These are phyloP conservation scores for Xylaria nigripes DNA, from an alignment of 495 filamentous ascomycete genomes.

Conservation along the genomic window DNA sequence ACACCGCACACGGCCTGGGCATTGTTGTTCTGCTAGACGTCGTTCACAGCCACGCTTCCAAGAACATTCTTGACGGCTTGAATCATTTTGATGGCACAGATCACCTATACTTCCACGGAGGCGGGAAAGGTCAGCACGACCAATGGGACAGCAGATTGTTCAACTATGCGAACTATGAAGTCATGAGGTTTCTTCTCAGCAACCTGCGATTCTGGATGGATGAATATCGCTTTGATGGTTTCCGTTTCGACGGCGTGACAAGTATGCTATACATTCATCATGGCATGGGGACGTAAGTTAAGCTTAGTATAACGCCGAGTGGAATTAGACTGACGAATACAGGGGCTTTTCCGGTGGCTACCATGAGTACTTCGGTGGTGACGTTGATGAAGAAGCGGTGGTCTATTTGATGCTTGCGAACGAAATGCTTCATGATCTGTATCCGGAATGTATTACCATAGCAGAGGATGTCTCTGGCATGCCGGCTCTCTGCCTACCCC, in stretches of 20 bases:
- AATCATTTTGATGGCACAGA: constrained; percentile 94
- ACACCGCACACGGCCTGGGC: constrained; percentile 87
- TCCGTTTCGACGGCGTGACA: constrained; percentile 95
- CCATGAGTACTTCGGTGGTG: constrained; percentile 91
- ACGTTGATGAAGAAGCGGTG: constrained; percentile 91
- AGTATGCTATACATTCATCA: constrained; percentile 97
- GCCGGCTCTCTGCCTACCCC: constrained; percentile 82
- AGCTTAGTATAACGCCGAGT: neutral
- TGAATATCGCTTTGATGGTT: constrained; percentile 92
- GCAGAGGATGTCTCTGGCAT: constrained; percentile 98
- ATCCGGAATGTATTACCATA: constrained; percentile 79
- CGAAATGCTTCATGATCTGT: constrained; percentile 85
- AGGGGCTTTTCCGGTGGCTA: constrained; percentile 97
- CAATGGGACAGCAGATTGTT: constrained; percentile 94
- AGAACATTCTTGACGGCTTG: constrained; percentile 89
- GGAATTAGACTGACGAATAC: constrained; percentile 3
- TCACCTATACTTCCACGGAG: constrained; percentile 90
- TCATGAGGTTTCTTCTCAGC: constrained; percentile 85
- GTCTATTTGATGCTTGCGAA: constrained; percentile 96
- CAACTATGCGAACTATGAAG: constrained; percentile 94
- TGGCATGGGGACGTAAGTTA: constrained; percentile 90
- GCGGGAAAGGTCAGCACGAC: constrained; percentile 74
- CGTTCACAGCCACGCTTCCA: constrained; percentile 94
- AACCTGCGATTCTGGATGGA: constrained; percentile 99
- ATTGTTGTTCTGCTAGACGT: constrained; percentile 91